Evolutionary conservation across 225 moss, liverwort and hornwort species (phyloP), one percentile per base, ranked within the genome.

Genomic region (Sphagnum contortum): DNA sequence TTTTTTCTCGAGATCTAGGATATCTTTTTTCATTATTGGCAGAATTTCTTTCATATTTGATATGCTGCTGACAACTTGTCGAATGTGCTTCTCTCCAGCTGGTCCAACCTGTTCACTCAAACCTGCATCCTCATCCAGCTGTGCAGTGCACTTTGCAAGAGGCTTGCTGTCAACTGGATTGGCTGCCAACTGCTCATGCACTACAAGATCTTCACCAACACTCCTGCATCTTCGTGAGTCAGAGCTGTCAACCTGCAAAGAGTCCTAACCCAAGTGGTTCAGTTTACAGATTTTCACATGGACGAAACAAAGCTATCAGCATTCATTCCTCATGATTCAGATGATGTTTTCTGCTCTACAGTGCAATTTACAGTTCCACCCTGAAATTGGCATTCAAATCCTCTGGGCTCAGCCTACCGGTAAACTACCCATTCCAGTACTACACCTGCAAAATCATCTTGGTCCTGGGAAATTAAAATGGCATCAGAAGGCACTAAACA

Each of bases 21-120:
- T 72, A 67, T 87, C 86, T 60, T 81, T 80, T 64, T 69, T 77
- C 80, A 87, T 77, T 12, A 82, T 75, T 59, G 66, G 72, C 55
- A 82, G 67, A 55, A 80, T 75, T 55, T 82, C 80, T 62, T 61
- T 55, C 12, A 75, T 71, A 12, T 63, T 68, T 59, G 50, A 51
- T 12, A 51, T 68, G 29, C 29, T 29, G 74, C 73, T 68, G 46
- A 72, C 57, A 71, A 57, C 56, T 61, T 79, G 68, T 48, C 63
- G 47, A 49, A 48, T 54, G 14, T 10, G 29, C 48, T 72, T 76
- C 68, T 61, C 76, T 71, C 6, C 13, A 59, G 48, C 49, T 6
- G 57, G 67, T 4, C 5, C 7, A 52, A 6, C 52, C 6, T 1
- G 2, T 5, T 52, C 48, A 29, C 48, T 45, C 49, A 57, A 59